Percentiles rank a stretch among this genome's conserved stretches.
These are phyloP conservation scores for Podospora pseudoanserina DNA, from an alignment of 495 filamentous ascomycete species.

Conservation along the genomic window DNA sequence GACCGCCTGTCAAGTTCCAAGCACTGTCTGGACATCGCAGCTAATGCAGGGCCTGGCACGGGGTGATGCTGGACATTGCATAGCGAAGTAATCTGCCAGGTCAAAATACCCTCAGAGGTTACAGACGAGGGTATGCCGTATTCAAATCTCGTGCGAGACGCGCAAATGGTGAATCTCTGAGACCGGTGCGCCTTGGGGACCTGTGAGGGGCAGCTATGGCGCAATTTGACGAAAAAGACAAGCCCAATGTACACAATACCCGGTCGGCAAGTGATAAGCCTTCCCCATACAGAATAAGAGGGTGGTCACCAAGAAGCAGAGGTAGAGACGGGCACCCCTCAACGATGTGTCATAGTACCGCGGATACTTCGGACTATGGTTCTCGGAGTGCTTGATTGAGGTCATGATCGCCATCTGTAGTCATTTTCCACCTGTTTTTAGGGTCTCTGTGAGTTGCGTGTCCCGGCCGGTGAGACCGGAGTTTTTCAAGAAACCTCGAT, in stretches of 20 bases:
- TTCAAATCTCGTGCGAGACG: background rate
- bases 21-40: background rate
- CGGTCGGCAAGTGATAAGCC: constrained; percentile 12
- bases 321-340: background rate
- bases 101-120: background rate
- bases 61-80: background rate
- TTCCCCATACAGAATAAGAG: constrained; percentile 25
- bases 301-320: background rate
- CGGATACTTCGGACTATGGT: background rate
- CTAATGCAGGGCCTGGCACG: constrained; percentile 7
- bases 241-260: constrained; percentile 27
- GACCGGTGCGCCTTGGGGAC: constrained; percentile 15
- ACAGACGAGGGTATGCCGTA: background rate
- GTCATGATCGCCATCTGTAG: background rate
- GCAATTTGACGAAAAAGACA: constrained; percentile 29
- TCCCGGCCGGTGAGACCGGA: constrained; percentile 10
- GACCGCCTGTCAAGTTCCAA: background rate
- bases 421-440: background rate
- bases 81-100: background rate
- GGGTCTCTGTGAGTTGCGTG: background rate
- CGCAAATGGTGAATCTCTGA: background rate
- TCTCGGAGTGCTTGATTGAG: constrained; percentile 4
- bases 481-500: constrained; percentile 2
- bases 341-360: background rate
- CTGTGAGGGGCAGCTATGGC: constrained; percentile 31